Percentiles rank a stretch among this genome's conserved stretches.
phyloP scores from a whole-genome alignment of 1,284 basidiomycete species.

The Ceratobasidium sp. region DNA sequence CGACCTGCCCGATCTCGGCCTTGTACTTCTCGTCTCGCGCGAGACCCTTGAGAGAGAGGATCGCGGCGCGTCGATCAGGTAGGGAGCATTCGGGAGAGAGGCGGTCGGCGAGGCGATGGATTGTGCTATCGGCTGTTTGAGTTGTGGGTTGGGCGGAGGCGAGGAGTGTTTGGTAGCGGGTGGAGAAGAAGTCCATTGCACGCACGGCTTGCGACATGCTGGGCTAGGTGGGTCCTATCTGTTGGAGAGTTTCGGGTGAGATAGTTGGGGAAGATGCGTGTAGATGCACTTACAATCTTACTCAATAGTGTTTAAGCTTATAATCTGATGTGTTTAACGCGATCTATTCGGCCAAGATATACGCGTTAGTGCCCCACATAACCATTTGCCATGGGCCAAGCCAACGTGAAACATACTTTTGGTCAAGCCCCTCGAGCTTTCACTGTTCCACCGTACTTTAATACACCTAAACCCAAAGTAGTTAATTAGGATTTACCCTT shows the following conservation, averaged over 20 bases:
- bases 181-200: slow-evolving; percentile 82
- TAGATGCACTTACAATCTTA: too few species aligned
- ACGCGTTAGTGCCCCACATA: too few species aligned
- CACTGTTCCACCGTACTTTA: too few species aligned
- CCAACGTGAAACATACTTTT: too few species aligned
- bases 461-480: too few species aligned
- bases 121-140: slow-evolving; percentile 87
- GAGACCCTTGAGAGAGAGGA: slow-evolving; percentile 92
- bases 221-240: too few species aligned
- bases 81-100: slow-evolving; percentile 88
- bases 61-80: slow-evolving; percentile 91
- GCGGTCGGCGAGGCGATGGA: slow-evolving; percentile 88
- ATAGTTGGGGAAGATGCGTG: not conserved
- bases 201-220: slow-evolving; percentile 38
- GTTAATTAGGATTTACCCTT: too few species aligned
- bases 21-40: slow-evolving; percentile 83
- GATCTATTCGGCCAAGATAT: too few species aligned
- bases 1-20: slow-evolving; percentile 83
- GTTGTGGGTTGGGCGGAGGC: slow-evolving; percentile 72
- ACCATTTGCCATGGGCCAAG: too few species aligned
- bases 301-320: too few species aligned
- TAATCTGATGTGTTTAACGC: too few species aligned
- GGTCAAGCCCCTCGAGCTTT: too few species aligned
- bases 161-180: slow-evolving; percentile 83
- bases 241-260: not conserved